phyloP scores from a whole-genome alignment of 1,284 basidiomycete genomes.

The Boletus smithii region DNA sequence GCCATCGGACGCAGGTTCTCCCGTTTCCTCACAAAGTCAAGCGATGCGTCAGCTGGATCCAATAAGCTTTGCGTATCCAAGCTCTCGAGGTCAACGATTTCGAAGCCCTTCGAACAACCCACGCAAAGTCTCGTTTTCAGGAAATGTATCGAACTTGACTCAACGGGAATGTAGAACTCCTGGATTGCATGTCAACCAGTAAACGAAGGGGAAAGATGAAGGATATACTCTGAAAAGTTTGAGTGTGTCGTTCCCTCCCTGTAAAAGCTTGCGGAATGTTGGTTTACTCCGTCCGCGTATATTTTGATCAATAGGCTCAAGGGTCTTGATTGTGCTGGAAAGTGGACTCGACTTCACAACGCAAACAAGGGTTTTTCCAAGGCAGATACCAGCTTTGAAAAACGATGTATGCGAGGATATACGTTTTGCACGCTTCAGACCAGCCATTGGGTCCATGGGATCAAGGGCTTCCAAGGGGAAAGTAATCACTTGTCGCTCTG shows the following conservation, averaged over 20 bases:
- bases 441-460: constrained; percentile 84
- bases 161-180: constrained; percentile 99
- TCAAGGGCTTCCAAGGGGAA: constrained; percentile 95
- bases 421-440: constrained; percentile 90
- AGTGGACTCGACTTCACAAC: constrained; percentile 95
- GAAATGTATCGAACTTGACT: constrained; percentile 96
- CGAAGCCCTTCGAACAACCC: constrained; percentile 97
- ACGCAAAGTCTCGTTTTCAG: constrained; percentile 97
- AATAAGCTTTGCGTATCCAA: constrained; percentile 95
- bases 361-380: constrained; percentile 94
- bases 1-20: constrained; percentile 93
- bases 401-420: constrained; percentile 97
- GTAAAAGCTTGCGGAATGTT: constrained; percentile 91
- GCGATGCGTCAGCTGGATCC: constrained; percentile 86
- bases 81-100: constrained; percentile 97
- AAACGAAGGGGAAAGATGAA: not conserved
- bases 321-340: constrained; percentile 95
- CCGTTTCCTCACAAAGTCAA: constrained; percentile 91
- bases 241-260: constrained; percentile 92
- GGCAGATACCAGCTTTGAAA: constrained; percentile 94
- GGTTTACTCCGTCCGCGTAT: constrained; percentile 82
- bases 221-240: constrained; percentile 83
- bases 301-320: constrained; percentile 94
- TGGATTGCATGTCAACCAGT: constrained; percentile 31
- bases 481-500: constrained; percentile 93